A percentile compares a stretch with the other conserved stretches of the same genome.
Conservation (phyloP, 805 yeast genomes). For the Nakazawaea molendinolei region DNA sequence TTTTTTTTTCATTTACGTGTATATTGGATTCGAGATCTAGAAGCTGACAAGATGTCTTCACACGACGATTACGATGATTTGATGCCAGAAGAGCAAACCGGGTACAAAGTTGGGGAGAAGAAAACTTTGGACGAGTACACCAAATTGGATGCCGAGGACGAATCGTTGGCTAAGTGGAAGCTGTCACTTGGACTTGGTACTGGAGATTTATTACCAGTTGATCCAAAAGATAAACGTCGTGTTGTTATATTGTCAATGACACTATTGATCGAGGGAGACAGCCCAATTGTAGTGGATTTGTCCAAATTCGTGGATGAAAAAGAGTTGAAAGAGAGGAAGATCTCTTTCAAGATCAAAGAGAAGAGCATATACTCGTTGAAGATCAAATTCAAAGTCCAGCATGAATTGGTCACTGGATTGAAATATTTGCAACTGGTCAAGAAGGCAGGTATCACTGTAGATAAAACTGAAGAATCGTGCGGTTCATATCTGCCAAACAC, state of each 20-base stretch:
- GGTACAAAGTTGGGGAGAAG: constrained; percentile 59
- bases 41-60: constrained; percentile 9
- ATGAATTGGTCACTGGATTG: constrained; percentile 86
- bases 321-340: constrained; percentile 41
- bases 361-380: constrained; percentile 65
- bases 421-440: constrained; percentile 79
- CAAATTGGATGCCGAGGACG: constrained; percentile 82
- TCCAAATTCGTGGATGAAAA: constrained; percentile 56
- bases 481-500: constrained; percentile 93
- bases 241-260: constrained; percentile 79
- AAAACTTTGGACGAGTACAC: constrained; percentile 82
- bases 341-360: constrained; percentile 73
- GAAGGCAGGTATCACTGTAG: constrained; percentile 83
- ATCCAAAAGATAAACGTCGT: constrained; percentile 63
- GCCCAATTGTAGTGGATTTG: constrained; percentile 62
- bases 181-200: constrained; percentile 72
- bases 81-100: constrained; percentile 55
- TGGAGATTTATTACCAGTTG: constrained; percentile 49
- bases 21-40: too few relatives aligned
- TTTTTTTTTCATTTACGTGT: too few relatives aligned
- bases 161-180: constrained; percentile 87
- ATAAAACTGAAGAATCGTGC: constrained; percentile 78
- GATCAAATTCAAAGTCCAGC: constrained; percentile 79
- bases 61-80: constrained; percentile 41
- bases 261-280: constrained; percentile 57